Evolutionary conservation across 2,329 filamentous ascomycete genomes (phyloP), one percentile per base, ranked within the genome.

Genomic region (Monilinia fructigena): DNA sequence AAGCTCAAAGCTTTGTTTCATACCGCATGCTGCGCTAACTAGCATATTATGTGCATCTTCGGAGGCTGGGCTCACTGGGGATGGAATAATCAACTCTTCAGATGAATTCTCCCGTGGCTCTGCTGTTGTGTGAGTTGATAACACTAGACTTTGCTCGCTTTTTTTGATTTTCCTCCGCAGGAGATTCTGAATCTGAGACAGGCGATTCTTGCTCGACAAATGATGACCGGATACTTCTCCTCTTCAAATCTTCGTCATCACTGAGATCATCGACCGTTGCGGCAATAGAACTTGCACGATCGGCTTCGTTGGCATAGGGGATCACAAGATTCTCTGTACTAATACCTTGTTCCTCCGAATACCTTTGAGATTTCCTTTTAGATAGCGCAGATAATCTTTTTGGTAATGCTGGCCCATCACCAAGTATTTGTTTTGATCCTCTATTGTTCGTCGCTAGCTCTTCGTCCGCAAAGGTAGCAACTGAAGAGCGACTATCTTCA

Each of bases 381-480:
- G 73, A 74, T 52, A 55, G 66, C 31, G 67, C 50, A 4, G 72
- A 70, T 70, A 75, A 26, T 53, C 68, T 69, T 55, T 62, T 47
- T 69, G 78, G 31, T 59, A 75, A 48, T n/a, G 55, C 60, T 78
- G 85, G 85, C 59, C 79, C 77, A 31, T 18, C 18, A 16, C 77
- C 78, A 1, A 85, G 86, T 2, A 85, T 74, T 23, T 81, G 80
- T 60, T 82, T 82, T 5, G 80, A 81, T 23, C 82, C 69, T 4
- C 82, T 82, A 14, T 82, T 82, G 38, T 87, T 82, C 0, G 79
- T 81, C n/a, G 82, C 81, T 31, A 82, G 81, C 38, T 89, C 86
- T 42, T 82, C 79, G 66, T 89, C 88, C 20, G 89, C 88, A 72
- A 89, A 83, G 0, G 90, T 90, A 3, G 89, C 91, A 26, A 91